Conservation (phyloP, 2,329 filamentous ascomycete species). For the Aspergillus sp. region DNA sequence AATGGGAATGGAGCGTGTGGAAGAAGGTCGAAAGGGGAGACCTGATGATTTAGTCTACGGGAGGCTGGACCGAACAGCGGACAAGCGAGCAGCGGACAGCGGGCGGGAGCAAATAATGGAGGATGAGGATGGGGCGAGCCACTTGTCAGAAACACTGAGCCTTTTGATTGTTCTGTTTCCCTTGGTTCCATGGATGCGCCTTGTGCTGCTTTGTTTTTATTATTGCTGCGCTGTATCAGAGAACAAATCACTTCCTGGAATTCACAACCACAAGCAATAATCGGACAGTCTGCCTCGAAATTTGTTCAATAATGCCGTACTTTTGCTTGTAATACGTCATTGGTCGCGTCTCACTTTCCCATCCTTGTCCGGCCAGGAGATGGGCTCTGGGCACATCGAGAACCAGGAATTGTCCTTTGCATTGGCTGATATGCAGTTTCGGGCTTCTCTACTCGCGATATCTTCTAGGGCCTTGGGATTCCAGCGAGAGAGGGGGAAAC, state of each 20-base stretch:
- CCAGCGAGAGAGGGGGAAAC: not conserved
- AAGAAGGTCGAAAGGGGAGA: not conserved
- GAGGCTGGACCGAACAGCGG: conserved; percentile 18
- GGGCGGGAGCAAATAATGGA: not conserved
- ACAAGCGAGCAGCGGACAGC: conserved; percentile 11
- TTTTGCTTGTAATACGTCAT: conserved; percentile 9
- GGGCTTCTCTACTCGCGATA: not conserved
- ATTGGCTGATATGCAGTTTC: not conserved
- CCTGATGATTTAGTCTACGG: conserved; percentile 6
- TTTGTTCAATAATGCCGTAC: conserved; percentile 1
- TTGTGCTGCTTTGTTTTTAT: conserved; percentile 2
- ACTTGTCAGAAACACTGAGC: conserved; percentile 11
- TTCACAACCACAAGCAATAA: not conserved
- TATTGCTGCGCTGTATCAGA: not conserved
- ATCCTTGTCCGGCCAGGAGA: conserved; percentile 7
- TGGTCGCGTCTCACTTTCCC: conserved; percentile 14
- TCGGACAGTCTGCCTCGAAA: not conserved
- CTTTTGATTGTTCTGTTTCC: not conserved
- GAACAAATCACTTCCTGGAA: not conserved
- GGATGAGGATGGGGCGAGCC: conserved; percentile 7
- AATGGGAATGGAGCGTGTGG: not conserved
- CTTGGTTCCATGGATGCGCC: conserved; percentile 2
- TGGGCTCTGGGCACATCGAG: conserved; percentile 18
- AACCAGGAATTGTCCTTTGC: conserved; percentile 9
- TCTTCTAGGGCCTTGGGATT: not conserved